Conservation (phyloP, 306 rosid genomes). For the Vigna hirtella region DNA sequence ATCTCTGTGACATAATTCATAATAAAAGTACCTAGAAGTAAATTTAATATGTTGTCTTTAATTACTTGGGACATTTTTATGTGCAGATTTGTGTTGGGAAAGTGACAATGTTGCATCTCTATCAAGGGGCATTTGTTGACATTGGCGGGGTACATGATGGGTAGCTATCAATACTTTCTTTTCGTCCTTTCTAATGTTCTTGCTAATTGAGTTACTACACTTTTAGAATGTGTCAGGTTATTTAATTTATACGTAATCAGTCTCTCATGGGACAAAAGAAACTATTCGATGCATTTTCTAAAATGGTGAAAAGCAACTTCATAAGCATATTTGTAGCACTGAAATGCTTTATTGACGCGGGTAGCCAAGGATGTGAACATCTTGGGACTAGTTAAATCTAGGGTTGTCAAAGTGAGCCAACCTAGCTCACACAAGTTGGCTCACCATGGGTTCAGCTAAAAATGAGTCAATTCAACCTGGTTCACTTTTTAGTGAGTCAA, state of each 20-base stretch:
- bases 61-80: slow-evolving; percentile 32
- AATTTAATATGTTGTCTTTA: slow-evolving; percentile 4
- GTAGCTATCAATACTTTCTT: slow-evolving; percentile 51
- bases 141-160: slow-evolving; percentile 98
- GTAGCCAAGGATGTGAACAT: slow-evolving; percentile 1
- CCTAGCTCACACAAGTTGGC: no score
- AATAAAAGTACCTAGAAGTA: slow-evolving; percentile 26
- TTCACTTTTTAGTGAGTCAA: no score
- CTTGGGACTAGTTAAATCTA: slow-evolving; percentile 17
- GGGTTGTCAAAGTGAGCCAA: no score
- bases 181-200: slow-evolving; percentile 24
- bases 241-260: slow-evolving; percentile 30
- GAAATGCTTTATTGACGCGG: slow-evolving; percentile 33
- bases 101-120: slow-evolving; percentile 84
- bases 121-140: slow-evolving; percentile 99
- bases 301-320: slow-evolving; percentile 23
- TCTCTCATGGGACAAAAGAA: neutral
- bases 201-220: slow-evolving; percentile 23
- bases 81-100: slow-evolving; percentile 88
- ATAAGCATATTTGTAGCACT: slow-evolving; percentile 29
- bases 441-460: no score
- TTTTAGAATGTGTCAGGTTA: slow-evolving; percentile 22
- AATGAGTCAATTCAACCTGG: no score
- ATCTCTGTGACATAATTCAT: neutral
- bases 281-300: slow-evolving; percentile 26